A percentile compares a stretch with the other conserved stretches of the same genome.
phyloP scores from a whole-genome alignment of 75 land plant species.

The Pinus tabuliformis region DNA sequence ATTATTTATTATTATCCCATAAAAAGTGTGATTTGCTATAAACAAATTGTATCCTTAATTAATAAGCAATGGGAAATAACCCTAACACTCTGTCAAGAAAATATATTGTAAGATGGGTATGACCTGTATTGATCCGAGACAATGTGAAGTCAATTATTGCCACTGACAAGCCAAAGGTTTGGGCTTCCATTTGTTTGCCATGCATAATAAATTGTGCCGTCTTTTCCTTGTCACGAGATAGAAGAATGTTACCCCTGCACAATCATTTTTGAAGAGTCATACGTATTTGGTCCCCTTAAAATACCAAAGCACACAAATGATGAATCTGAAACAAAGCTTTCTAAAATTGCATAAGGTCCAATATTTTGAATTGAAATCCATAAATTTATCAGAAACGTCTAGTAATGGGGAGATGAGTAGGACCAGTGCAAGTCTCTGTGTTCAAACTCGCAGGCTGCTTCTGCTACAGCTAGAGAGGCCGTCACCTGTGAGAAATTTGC shows the following conservation, averaged over 20 bases:
- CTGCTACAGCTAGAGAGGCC: slow-evolving; percentile 87
- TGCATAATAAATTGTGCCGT: slow-evolving; percentile 43
- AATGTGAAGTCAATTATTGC: slow-evolving; percentile 92
- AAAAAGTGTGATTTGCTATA: no score
- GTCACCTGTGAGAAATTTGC: slow-evolving; percentile 51
- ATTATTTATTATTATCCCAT: no score
- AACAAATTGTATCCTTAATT: no score
- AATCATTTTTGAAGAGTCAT: not conserved
- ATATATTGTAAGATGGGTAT: not conserved
- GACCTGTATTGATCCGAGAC: slow-evolving; percentile 88
- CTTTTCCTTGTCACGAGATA: slow-evolving; percentile 34
- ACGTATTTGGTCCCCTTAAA: not conserved
- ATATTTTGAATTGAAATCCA: not conserved
- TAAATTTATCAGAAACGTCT: not conserved
- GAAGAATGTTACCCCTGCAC: slow-evolving; percentile 87
- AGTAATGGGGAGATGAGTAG: slow-evolving; percentile 8
- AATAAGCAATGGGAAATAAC: no score
- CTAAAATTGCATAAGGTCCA: not conserved
- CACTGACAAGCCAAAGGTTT: slow-evolving; percentile 59
- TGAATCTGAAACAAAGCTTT: not conserved
- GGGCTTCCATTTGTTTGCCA: slow-evolving; percentile 46
- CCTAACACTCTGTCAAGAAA: no score
- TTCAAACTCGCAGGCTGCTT: slow-evolving; percentile 90
- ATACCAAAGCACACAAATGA: not conserved
- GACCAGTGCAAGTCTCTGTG: slow-evolving; percentile 96